Conservation (phyloP, 2,329 filamentous ascomycete genomes). For the Cercospora brassicicola region DNA sequence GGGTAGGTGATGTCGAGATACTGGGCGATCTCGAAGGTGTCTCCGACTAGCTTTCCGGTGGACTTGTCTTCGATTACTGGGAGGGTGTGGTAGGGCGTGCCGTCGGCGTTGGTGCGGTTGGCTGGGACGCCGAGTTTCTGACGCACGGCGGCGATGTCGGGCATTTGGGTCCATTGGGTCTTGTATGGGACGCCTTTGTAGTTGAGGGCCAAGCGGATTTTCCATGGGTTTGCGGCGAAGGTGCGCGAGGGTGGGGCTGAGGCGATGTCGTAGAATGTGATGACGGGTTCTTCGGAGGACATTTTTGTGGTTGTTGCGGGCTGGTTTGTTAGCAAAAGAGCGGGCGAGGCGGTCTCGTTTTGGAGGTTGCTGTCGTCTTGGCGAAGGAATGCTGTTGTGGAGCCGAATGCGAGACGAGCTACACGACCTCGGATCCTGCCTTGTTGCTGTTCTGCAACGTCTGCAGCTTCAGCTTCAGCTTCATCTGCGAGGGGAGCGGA, state of each 20-base stretch:
- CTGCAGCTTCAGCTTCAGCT: background rate
- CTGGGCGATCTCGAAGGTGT: slow-evolving; percentile 66
- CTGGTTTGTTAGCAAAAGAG: background rate
- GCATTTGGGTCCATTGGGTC: slow-evolving; percentile 56
- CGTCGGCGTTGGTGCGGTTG: slow-evolving; percentile 57
- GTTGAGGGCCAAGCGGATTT: slow-evolving; percentile 53
- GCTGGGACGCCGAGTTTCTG: slow-evolving; percentile 49
- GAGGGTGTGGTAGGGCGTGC: slow-evolving; percentile 60
- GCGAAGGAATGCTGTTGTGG: background rate
- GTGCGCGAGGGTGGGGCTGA: slow-evolving; percentile 43
- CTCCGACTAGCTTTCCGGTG: slow-evolving; percentile 52
- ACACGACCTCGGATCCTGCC: background rate
- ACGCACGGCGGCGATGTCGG: slow-evolving; percentile 55
- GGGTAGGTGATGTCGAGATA: slow-evolving; percentile 59
- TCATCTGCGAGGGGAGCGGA: background rate
- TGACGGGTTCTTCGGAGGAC: slow-evolving; percentile 25
- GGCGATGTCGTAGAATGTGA: slow-evolving; percentile 53
- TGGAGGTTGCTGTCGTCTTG: background rate
- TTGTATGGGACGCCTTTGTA: slow-evolving; percentile 51
- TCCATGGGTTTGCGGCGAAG: slow-evolving; percentile 54
- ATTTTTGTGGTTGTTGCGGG: slow-evolving; percentile 28
- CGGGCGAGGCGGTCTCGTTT: background rate
- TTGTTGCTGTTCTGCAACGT: background rate
- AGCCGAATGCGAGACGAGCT: background rate
- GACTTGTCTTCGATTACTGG: slow-evolving; percentile 56